phyloP scores from a whole-genome alignment of 2,329 filamentous ascomycete genomes.

The Fonsecaea pugnacius region DNA sequence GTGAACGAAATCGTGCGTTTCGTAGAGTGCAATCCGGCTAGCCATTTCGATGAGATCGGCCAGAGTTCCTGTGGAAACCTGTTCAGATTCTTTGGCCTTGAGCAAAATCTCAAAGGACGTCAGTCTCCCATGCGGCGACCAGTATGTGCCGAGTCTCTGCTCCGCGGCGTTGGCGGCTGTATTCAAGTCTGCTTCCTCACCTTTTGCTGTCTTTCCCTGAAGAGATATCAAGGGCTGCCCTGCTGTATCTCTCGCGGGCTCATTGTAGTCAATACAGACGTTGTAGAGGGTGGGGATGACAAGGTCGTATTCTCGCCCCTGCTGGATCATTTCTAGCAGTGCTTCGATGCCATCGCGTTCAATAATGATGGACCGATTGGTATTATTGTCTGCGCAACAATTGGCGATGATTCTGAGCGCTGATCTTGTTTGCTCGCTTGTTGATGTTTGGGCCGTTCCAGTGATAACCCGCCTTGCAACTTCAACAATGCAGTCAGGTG shows the following conservation, averaged over 20 bases:
- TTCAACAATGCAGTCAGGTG: conserved; percentile 33
- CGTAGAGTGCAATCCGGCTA: conserved; percentile 29
- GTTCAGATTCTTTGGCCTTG: conserved; percentile 3
- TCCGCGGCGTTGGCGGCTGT: conserved; percentile 29
- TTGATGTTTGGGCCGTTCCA: background rate
- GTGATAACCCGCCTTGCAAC: conserved; percentile 29
- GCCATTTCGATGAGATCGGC: conserved; percentile 36
- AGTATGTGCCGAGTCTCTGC: conserved; percentile 29
- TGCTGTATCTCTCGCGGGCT: conserved; percentile 24
- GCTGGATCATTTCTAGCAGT: conserved; percentile 22
- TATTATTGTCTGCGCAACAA: conserved; percentile 38
- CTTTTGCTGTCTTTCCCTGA: conserved; percentile 1
- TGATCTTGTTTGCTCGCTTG: conserved; percentile 20
- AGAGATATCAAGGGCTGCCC: conserved; percentile 21
- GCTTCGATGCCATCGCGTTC: conserved; percentile 28
- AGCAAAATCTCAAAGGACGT: conserved; percentile 31
- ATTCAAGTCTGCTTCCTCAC: conserved; percentile 3
- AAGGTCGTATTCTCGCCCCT: conserved; percentile 29
- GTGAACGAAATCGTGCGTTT: conserved; percentile 20
- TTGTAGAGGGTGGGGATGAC: conserved; percentile 36
- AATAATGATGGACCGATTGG: conserved; percentile 34
- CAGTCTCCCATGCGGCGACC: conserved; percentile 10
- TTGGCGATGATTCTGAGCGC: conserved; percentile 36
- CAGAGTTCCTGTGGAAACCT: conserved; percentile 19
- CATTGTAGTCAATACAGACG: conserved; percentile 35